phyloP scores from a whole-genome alignment of 2,329 filamentous ascomycete species.

The Trichoderma sp. region DNA sequence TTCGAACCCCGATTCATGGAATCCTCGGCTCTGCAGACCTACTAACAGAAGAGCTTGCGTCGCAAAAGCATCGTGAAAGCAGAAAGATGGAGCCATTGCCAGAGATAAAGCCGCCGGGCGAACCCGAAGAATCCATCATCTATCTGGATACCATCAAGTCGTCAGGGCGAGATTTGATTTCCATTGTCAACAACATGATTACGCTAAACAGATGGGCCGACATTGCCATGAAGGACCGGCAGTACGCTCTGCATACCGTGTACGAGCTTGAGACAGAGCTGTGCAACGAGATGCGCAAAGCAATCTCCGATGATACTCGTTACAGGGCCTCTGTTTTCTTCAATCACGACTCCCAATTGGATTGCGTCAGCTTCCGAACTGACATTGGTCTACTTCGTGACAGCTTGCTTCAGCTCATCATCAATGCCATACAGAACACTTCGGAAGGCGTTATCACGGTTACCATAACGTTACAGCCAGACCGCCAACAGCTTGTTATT shows the following conservation, averaged over 20 bases:
- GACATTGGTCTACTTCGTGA: neutral
- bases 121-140: neutral
- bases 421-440: neutral
- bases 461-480: neutral
- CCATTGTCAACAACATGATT: constrained; percentile 17
- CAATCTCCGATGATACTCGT: neutral
- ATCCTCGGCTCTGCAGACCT: neutral
- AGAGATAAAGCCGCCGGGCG: neutral
- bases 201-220: constrained; percentile 1
- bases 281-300: neutral
- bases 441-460: neutral
- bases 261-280: neutral
- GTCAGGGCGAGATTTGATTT: constrained; percentile 12
- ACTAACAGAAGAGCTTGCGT: neutral
- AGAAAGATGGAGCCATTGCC: neutral
- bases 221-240: neutral
- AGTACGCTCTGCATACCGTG: neutral
- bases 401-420: neutral
- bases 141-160: constrained; percentile 9
- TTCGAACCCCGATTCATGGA: constrained; percentile 1
- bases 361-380: neutral
- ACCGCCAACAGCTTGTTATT: neutral
- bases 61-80: neutral
- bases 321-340: neutral
- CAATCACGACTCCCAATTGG: neutral